phyloP scores from a whole-genome alignment of 106 monocot species.

The Iris macrosiphon region DNA sequence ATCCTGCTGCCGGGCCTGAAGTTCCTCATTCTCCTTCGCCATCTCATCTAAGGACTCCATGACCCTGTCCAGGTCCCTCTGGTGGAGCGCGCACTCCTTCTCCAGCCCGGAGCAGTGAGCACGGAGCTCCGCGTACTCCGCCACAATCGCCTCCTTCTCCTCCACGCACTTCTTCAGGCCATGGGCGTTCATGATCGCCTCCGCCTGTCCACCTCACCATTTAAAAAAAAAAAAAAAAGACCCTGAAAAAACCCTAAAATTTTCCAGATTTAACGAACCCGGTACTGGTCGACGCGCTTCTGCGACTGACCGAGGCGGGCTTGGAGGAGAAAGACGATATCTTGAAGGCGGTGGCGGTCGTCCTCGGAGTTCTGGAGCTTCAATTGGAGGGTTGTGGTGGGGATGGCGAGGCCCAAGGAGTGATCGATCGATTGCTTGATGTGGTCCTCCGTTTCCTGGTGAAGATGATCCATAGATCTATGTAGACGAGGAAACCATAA shows the following conservation, averaged over 20 bases:
- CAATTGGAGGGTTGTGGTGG: slow-evolving; percentile 43
- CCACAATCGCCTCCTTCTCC: slow-evolving; percentile 56
- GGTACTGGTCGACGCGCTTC: slow-evolving; percentile 40
- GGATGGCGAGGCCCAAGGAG: slow-evolving; percentile 64
- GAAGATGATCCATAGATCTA: slow-evolving; percentile 34
- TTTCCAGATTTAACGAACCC: slow-evolving; percentile 25
- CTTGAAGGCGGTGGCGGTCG: slow-evolving; percentile 64
- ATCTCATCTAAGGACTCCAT: slow-evolving; percentile 68
- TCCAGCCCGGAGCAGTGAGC: slow-evolving; percentile 45
- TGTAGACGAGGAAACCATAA: too few relatives aligned
- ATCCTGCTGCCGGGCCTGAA: slow-evolving; percentile 25
- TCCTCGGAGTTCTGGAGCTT: slow-evolving; percentile 81
- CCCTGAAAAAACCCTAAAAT: not conserved
- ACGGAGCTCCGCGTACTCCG: slow-evolving; percentile 19
- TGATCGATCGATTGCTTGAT: slow-evolving; percentile 64
- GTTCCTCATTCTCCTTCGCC: slow-evolving; percentile 67
- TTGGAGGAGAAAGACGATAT: slow-evolving; percentile 61
- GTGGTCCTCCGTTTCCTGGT: slow-evolving; percentile 58
- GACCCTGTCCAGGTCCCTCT: slow-evolving; percentile 51
- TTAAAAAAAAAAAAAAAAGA: not conserved
- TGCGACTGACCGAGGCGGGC: slow-evolving; percentile 46
- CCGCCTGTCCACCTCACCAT: slow-evolving; percentile 51
- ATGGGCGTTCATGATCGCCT: slow-evolving; percentile 74
- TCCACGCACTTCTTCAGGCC: slow-evolving; percentile 60
- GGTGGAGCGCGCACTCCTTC: slow-evolving; percentile 64